Percentiles rank a stretch among this genome's conserved stretches.
phyloP scores from a whole-genome alignment of 495 filamentous ascomycete species.

The Cercophora sp. region DNA sequence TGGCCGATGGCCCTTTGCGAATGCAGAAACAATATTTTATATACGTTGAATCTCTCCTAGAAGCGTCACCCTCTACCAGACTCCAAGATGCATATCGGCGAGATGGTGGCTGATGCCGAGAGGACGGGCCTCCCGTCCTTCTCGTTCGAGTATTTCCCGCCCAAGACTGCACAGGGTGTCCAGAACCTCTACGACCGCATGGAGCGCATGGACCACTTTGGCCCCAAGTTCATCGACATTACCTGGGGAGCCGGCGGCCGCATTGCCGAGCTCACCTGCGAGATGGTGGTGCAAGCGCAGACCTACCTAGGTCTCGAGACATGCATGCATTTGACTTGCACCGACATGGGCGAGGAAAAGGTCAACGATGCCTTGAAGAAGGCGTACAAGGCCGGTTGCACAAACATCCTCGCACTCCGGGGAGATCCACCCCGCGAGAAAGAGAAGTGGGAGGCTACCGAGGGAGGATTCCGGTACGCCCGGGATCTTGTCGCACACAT shows the following conservation, averaged over 20 bases:
- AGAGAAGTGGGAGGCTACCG: conserved; percentile 84
- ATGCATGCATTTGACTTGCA: conserved; percentile 99
- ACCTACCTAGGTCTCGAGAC: conserved; percentile 96
- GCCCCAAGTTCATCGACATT: conserved; percentile 94
- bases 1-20: not conserved
- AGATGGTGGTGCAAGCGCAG: conserved; percentile 97
- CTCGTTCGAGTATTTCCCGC: conserved; percentile 99
- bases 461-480: conserved; percentile 85
- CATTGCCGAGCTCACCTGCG: conserved; percentile 84
- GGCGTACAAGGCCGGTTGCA: conserved; percentile 93
- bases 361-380: conserved; percentile 82
- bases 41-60: not conserved
- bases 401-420: conserved; percentile 92
- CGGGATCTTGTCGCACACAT: conserved; percentile 94
- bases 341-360: conserved; percentile 90
- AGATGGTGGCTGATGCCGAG: conserved; percentile 84
- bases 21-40: not conserved
- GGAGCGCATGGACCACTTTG: conserved; percentile 95
- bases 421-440: conserved; percentile 94
- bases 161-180: conserved; percentile 98
- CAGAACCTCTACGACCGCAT: conserved; percentile 99
- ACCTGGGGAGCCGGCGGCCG: conserved; percentile 98
- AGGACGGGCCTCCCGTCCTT: conserved; percentile 73
- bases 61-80: not conserved
- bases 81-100: conserved; percentile 72